Evolutionary conservation across 83 land plant species (phyloP).

Genomic region (Picea engelmannii): DNA sequence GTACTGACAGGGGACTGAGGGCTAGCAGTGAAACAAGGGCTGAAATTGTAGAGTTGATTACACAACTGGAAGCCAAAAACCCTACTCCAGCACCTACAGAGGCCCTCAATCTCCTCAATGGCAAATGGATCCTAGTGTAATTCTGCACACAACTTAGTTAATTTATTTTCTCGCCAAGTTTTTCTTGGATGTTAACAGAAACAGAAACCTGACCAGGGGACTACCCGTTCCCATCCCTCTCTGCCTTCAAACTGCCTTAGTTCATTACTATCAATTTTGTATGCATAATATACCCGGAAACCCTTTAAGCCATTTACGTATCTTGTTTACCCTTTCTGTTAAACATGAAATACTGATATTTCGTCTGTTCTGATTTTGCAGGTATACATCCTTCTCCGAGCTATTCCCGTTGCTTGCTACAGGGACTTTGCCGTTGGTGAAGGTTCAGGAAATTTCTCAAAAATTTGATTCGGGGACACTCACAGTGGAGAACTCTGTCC

Average conservation of each 20-base stretch:
- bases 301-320: no score
- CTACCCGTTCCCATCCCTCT: no score
- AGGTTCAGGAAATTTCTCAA: conserved; percentile 92
- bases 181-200: no score
- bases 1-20: conserved; percentile 60
- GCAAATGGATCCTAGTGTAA: conserved; percentile 77
- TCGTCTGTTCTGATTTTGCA: conserved; percentile 27
- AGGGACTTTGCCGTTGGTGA: conserved; percentile 65
- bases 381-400: conserved; percentile 89
- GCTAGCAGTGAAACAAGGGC: conserved; percentile 74
- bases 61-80: conserved; percentile 69
- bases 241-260: no score
- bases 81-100: conserved; percentile 77
- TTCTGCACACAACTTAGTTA: no score
- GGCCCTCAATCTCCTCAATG: conserved; percentile 60
- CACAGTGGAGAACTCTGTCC: conserved; percentile 85
- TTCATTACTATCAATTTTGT: no score
- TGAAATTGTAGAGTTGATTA: conserved; percentile 63
- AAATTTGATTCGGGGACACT: conserved; percentile 71
- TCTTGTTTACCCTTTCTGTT: no score
- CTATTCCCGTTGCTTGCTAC: conserved; percentile 78
- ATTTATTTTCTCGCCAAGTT: no score
- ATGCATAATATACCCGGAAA: no score
- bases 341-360: background rate
- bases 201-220: no score